A percentile compares a stretch with the other conserved stretches of the same genome.
Evolutionary conservation across 164 flowering plant genomes (phyloP).

Genomic region (Macadamia integrifolia): DNA sequence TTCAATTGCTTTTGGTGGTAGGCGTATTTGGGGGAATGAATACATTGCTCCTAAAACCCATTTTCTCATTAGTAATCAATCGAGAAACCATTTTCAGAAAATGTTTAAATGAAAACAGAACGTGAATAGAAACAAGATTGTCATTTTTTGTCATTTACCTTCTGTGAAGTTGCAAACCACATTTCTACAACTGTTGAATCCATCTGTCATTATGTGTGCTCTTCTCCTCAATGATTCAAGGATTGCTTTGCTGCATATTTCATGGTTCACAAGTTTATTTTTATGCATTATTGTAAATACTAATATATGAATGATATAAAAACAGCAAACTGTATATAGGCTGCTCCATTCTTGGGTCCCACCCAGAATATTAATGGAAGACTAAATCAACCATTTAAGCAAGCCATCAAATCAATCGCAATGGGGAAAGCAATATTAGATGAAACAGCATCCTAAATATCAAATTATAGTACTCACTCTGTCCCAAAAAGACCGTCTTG

Average conservation of each 20-base stretch:
- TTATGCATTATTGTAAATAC: no score
- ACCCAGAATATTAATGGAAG: neutral
- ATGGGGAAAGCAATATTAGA: no score
- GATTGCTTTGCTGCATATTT: constrained; percentile 70
- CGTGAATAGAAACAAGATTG: neutral
- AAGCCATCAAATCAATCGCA: neutral
- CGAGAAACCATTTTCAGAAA: neutral
- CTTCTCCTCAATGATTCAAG: constrained; percentile 87
- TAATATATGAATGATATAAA: neutral
- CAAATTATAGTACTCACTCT: no score
- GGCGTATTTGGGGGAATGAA: constrained; percentile 92
- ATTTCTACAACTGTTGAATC: constrained; percentile 97
- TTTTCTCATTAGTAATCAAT: constrained; percentile 8
- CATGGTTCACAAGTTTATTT: neutral
- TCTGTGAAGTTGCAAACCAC: constrained; percentile 96
- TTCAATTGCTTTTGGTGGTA: constrained; percentile 91
- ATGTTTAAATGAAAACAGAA: constrained; percentile 1
- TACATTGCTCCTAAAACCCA: constrained; percentile 87
- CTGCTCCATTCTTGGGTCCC: neutral
- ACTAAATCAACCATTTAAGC: no score
- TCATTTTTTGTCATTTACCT: constrained; percentile 36
- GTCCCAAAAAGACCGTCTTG: no score
- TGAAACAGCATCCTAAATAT: no score
- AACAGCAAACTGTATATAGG: neutral
- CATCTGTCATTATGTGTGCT: constrained; percentile 93